These are phyloP conservation scores for Aegilops speltoides DNA, from an alignment of 176 grass and related monocot genomes.

Conservation along the genomic window DNA sequence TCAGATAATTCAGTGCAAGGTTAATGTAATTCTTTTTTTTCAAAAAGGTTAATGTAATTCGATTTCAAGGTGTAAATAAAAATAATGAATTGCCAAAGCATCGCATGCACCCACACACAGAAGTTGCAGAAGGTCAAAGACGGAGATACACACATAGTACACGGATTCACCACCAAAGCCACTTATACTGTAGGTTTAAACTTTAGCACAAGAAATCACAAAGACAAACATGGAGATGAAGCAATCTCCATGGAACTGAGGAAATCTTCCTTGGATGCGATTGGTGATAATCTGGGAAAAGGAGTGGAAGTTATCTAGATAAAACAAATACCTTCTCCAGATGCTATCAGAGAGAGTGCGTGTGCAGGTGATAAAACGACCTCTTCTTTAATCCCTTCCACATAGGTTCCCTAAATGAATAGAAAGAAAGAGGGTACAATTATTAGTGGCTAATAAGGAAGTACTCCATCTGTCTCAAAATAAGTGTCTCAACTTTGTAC, in stretches of 20 bases:
- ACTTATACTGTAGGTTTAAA: neutral
- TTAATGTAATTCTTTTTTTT: conserved; percentile 2
- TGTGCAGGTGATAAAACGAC: conserved; percentile 97
- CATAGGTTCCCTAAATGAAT: conserved; percentile 83
- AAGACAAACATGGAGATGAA: neutral
- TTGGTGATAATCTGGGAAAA: conserved; percentile 8
- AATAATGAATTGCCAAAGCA: conserved; percentile 14
- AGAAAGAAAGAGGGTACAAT: conserved; percentile 27
- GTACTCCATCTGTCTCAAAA: too few species aligned
- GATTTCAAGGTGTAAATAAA: neutral
- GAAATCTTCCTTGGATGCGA: conserved; percentile 6
- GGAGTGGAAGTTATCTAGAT: neutral
- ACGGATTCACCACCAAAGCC: neutral
- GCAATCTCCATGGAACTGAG: neutral
- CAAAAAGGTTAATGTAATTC: conserved; percentile 11
- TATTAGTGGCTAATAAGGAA: conserved; percentile 23
- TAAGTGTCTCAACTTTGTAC: too few species aligned
- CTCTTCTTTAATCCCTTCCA: conserved; percentile 99
- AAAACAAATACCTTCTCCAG: conserved; percentile 82
- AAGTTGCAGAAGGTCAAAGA: neutral
- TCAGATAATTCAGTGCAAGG: conserved; percentile 29
- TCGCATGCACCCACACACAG: neutral
- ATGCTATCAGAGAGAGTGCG: conserved; percentile 96
- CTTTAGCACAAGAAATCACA: neutral
- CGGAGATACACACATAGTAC: neutral